Base-by-base conservation (phyloP, 805 yeast species). In the Nakazawaea ernobii region DNA sequence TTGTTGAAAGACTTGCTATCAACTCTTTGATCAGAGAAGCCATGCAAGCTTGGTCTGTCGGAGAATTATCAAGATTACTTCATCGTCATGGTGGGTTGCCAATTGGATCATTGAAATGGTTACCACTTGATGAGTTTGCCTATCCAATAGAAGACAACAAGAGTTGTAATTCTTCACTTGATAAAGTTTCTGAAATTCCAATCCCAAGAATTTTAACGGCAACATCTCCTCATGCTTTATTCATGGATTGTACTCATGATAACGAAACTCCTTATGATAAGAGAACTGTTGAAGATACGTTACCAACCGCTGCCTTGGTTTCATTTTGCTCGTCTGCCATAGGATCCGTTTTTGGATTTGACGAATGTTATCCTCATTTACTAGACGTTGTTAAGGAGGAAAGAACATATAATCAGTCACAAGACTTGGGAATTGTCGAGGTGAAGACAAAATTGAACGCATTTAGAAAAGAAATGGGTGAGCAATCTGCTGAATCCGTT, bases 211-310 rank as follows among this genome's bases (percentile, higher is more conserved):
- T 79, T 8, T 71, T 92, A 41, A 71, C 81, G 1, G 73, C 84
- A 4, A 77, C 82, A 39, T 80, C 83, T n/a, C 95, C 96, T 4
- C 97, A 90, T 66, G 97, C 98, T 0, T 70, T 94, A 56, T 85
- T 92, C 56, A 92, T 94, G 97, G 98, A 94, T 60, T 92, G 97
- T 59, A 91, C 98, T 1, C 99, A 92, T 63, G 99, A 92, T 63
- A 92, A 92, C 60, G 94, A 90, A 66, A 84, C 82, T 17, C 96
- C 97, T 1, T 76, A 74, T 38, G 95, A 92, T 56, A 89, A 86
- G 66, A 79, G 98, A 61, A 90, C 97, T 0, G 84, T 88, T 1
- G 97, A 91, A 60, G 99, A 92, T 59, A 91, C 98, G 0, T 71
- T 92, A 38, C 95, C 97, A 8, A 92, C 86, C 58, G 97, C 97